Conservation (phyloP, 2,329 filamentous ascomycete genomes). For the Aspergillus unguis region DNA sequence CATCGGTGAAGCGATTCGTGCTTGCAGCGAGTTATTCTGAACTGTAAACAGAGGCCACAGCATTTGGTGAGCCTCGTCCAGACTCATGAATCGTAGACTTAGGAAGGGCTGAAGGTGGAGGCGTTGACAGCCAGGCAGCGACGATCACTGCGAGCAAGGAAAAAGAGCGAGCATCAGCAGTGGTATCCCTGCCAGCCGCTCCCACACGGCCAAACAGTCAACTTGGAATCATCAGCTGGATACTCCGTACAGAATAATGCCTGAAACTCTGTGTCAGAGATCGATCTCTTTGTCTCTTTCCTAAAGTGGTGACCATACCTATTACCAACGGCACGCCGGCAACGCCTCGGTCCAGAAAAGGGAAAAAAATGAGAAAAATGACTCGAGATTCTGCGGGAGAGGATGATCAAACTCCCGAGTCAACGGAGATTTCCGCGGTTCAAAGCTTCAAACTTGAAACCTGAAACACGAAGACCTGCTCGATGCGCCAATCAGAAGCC, state of each 20-base stretch:
- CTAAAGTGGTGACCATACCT: no score
- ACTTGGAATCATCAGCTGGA: neutral
- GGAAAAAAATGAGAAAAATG: neutral
- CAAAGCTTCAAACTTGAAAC: conserved; percentile 6
- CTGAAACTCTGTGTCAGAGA: no score
- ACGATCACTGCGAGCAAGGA: conserved; percentile 21
- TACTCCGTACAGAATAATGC: neutral
- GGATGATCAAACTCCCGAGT: neutral
- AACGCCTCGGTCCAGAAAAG: no score
- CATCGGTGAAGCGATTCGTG: neutral
- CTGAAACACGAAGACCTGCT: conserved; percentile 1
- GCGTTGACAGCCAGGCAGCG: conserved; percentile 15
- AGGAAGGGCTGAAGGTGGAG: neutral
- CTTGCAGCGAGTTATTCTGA: no score
- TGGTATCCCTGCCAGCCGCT: conserved; percentile 13
- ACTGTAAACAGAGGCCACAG: no score
- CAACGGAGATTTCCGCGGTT: conserved; percentile 2
- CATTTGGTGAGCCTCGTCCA: no score
- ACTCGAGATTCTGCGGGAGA: neutral
- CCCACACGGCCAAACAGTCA: neutral
- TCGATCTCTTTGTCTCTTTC: no score
- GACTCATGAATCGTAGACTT: neutral
- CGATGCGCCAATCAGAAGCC: conserved; percentile 1
- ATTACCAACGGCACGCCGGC: no score
- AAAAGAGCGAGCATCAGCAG: conserved; percentile 15